Evolutionary conservation across 2,329 filamentous ascomycete species (phyloP).

Genomic region (Zalaria sp.): DNA sequence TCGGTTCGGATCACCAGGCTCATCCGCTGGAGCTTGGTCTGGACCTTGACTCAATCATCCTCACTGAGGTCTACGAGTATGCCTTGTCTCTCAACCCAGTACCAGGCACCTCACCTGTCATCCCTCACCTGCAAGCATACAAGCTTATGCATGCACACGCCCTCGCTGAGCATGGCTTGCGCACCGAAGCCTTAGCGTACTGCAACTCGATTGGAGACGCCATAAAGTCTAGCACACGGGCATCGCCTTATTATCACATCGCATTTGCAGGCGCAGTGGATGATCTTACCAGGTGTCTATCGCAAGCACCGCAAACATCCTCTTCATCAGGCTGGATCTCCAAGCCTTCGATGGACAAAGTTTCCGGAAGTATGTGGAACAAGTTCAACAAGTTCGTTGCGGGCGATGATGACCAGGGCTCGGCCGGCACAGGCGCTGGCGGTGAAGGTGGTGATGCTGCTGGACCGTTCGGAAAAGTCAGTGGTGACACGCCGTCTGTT

Average conservation of each 20-base stretch:
- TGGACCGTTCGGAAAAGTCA: constrained; percentile 72
- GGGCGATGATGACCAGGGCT: constrained; percentile 65
- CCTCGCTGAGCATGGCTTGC: constrained; percentile 70
- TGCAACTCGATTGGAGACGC: constrained; percentile 69
- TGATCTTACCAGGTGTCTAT: constrained; percentile 69
- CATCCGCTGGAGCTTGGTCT: constrained; percentile 58
- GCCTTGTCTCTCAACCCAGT: constrained; percentile 55
- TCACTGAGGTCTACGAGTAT: constrained; percentile 96
- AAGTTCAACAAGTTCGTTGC: constrained; percentile 95
- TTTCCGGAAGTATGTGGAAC: constrained; percentile 78
- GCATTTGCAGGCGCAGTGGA: constrained; percentile 63
- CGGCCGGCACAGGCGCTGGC: constrained; percentile 42
- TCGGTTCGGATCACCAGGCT: constrained; percentile 70
- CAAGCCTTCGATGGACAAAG: constrained; percentile 90
- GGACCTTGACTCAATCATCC: constrained; percentile 72
- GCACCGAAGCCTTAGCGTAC: constrained; percentile 76
- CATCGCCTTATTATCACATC: constrained; percentile 75
- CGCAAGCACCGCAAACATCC: constrained; percentile 65
- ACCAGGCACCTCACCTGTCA: constrained; percentile 31
- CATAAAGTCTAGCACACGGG: constrained; percentile 66
- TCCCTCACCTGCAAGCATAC: constrained; percentile 78
- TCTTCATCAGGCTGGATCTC: constrained; percentile 73
- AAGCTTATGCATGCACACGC: constrained; percentile 79
- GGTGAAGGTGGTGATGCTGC: constrained; percentile 37
- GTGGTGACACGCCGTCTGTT: constrained; percentile 42